Percentiles rank a stretch among this genome's conserved stretches.
These are phyloP conservation scores for Albugo laibachii DNA, from an alignment of 352 stramenopile species.

Conservation along the genomic window DNA sequence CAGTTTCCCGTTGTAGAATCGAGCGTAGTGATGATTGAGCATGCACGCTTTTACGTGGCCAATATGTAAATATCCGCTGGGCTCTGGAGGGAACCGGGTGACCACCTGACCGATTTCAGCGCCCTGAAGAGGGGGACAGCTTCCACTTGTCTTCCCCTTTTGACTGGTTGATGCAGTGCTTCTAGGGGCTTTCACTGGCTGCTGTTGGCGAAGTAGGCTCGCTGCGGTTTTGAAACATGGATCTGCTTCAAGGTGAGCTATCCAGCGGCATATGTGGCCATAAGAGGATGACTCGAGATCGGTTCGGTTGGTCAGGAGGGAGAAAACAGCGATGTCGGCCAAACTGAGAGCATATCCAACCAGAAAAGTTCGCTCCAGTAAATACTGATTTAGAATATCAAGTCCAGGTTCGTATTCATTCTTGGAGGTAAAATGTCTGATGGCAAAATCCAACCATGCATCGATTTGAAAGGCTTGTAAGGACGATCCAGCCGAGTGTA, in stretches of 20 bases:
- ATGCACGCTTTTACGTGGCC: slow-evolving; percentile 98
- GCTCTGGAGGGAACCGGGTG: slow-evolving; percentile 95
- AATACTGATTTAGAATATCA: slow-evolving; percentile 69
- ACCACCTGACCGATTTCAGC: slow-evolving; percentile 89
- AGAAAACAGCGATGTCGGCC: slow-evolving; percentile 90
- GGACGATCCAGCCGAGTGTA: slow-evolving; percentile 18
- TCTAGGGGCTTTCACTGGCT: slow-evolving; percentile 11
- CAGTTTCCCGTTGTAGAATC: slow-evolving; percentile 94
- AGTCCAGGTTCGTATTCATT: slow-evolving; percentile 11
- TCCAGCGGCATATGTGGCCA: slow-evolving; percentile 57
- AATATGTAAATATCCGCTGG: slow-evolving; percentile 97
- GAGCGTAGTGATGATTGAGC: slow-evolving; percentile 99
- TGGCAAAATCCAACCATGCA: slow-evolving; percentile 88
- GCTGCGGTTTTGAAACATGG: slow-evolving; percentile 35
- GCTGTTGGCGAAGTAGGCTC: slow-evolving; percentile 26
- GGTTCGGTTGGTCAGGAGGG: slow-evolving; percentile 27
- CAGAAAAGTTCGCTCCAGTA: slow-evolving; percentile 86
- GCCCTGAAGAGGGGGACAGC: slow-evolving; percentile 86
- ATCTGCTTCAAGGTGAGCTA: slow-evolving; percentile 30
- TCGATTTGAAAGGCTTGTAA: slow-evolving; percentile 53
- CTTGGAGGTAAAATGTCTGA: slow-evolving; percentile 23
- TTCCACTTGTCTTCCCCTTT: slow-evolving; percentile 74
- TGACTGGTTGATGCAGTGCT: slow-evolving; percentile 13
- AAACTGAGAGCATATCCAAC: slow-evolving; percentile 86
- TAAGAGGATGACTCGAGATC: slow-evolving; percentile 12